Evolutionary conservation across 495 filamentous ascomycete species (phyloP).

Genomic region (Geopyxis carbonaria): DNA sequence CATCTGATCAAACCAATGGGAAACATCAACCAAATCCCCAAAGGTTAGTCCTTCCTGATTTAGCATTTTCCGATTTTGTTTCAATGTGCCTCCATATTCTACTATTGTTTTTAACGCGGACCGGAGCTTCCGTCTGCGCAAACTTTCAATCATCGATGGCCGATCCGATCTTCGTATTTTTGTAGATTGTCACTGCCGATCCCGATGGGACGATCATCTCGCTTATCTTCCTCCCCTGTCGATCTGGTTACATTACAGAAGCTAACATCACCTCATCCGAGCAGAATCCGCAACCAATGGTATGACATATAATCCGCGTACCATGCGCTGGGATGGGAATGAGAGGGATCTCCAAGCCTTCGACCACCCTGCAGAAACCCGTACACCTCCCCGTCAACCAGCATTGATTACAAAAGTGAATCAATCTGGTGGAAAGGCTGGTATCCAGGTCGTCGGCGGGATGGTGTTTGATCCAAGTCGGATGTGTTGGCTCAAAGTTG

Average conservation of each 20-base stretch:
- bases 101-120: no score
- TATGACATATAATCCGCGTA: slow-evolving; percentile 81
- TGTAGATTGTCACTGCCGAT: no score
- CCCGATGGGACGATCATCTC: no score
- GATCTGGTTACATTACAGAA: no score
- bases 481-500: slow-evolving; percentile 35
- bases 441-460: slow-evolving; percentile 76
- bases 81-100: no score
- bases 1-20: slow-evolving; percentile 57
- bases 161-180: no score
- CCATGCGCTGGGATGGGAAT: slow-evolving; percentile 88
- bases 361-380: slow-evolving; percentile 35
- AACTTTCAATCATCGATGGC: no score
- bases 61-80: background rate
- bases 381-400: slow-evolving; percentile 48
- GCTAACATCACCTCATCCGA: slow-evolving; percentile 18
- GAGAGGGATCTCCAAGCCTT: slow-evolving; percentile 68
- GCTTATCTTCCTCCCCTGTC: no score
- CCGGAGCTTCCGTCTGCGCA: no score
- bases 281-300: slow-evolving; percentile 55
- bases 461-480: slow-evolving; percentile 96
- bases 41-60: slow-evolving; percentile 31
- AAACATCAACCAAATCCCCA: slow-evolving; percentile 40
- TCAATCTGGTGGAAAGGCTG: slow-evolving; percentile 36
- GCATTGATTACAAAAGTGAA: slow-evolving; percentile 87